A percentile compares a stretch with the other conserved stretches of the same genome.
phyloP scores from a whole-genome alignment of 352 stramenopile genomes.

The Phytophthora hibernalis region DNA sequence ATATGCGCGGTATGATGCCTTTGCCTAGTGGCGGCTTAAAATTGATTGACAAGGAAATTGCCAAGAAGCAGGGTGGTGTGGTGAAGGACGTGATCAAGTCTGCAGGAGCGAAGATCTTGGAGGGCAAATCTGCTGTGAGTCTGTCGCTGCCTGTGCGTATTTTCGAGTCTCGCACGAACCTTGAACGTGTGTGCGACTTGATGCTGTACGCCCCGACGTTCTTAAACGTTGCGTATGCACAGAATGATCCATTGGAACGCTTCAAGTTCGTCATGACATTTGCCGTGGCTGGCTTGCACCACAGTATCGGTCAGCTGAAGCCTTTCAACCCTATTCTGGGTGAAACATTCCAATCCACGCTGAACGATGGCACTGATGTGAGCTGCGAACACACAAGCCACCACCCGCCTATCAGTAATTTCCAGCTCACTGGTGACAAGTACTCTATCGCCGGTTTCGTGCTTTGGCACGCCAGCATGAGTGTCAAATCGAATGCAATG shows the following conservation, averaged over 20 bases:
- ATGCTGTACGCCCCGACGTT: slow-evolving; percentile 86
- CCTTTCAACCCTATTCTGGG: slow-evolving; percentile 89
- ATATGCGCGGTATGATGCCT: slow-evolving; percentile 84
- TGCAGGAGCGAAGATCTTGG: slow-evolving; percentile 67
- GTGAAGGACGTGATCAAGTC: slow-evolving; percentile 89
- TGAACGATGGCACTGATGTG: slow-evolving; percentile 85
- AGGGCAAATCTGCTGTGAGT: slow-evolving; percentile 80
- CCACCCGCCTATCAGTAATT: slow-evolving; percentile 87
- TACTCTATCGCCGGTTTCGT: slow-evolving; percentile 78
- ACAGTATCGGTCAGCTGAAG: slow-evolving; percentile 84
- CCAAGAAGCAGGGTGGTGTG: slow-evolving; percentile 87
- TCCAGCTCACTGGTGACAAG: slow-evolving; percentile 78
- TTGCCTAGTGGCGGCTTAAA: slow-evolving; percentile 79
- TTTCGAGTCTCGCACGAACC: slow-evolving; percentile 84
- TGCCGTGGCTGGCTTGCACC: slow-evolving; percentile 78
- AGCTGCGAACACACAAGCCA: slow-evolving; percentile 88
- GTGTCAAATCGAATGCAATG: slow-evolving; percentile 87
- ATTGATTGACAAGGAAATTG: slow-evolving; percentile 85
- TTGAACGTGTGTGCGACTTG: slow-evolving; percentile 82
- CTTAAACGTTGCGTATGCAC: slow-evolving; percentile 63
- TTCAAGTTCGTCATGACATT: slow-evolving; percentile 87
- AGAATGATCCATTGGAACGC: slow-evolving; percentile 71
- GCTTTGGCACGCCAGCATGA: slow-evolving; percentile 79
- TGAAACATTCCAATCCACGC: slow-evolving; percentile 75
- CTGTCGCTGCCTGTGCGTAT: slow-evolving; percentile 87